These are phyloP conservation scores for Arthrobotrys musiformis DNA, from an alignment of 2,329 filamentous ascomycete species.

Conservation along the genomic window DNA sequence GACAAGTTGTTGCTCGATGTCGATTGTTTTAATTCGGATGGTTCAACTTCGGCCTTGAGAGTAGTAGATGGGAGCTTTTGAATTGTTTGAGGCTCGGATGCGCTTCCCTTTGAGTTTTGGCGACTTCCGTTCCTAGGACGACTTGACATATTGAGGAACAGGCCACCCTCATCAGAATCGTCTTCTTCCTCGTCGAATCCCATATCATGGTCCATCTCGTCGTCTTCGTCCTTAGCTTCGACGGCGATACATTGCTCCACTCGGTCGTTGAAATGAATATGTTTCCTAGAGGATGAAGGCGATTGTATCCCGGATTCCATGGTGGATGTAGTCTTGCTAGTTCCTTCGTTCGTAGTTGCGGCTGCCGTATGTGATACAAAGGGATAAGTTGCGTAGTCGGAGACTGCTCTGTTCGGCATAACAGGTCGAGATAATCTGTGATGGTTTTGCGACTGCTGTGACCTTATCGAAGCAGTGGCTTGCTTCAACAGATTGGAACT, in stretches of 20 bases:
- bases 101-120: conserved; percentile 69
- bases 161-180: conserved; percentile 70
- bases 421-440: conserved; percentile 67
- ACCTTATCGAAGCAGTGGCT: conserved; percentile 84
- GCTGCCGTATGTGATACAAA: conserved; percentile 70
- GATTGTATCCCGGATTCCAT: conserved; percentile 78
- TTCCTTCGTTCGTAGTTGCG: conserved; percentile 69
- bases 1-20: conserved; percentile 64
- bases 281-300: conserved; percentile 72
- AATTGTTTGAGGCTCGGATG: conserved; percentile 80
- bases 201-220: conserved; percentile 69
- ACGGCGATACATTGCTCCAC: conserved; percentile 96
- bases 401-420: conserved; percentile 72
- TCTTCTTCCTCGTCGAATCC: conserved; percentile 68
- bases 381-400: conserved; percentile 75
- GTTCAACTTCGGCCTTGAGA: conserved; percentile 83
- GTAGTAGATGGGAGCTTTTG: conserved; percentile 88
- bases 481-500: conserved; percentile 89
- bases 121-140: conserved; percentile 67
- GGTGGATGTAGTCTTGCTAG: conserved; percentile 73
- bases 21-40: conserved; percentile 73
- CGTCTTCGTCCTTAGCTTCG: conserved; percentile 82
- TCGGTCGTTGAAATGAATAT: conserved; percentile 96
- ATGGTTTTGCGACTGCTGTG: conserved; percentile 74
- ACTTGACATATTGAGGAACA: conserved; percentile 82